A percentile compares a stretch with the other conserved stretches of the same genome.
These are phyloP conservation scores for Citrus australasica DNA, from an alignment of 345 rosid species.

Conservation along the genomic window DNA sequence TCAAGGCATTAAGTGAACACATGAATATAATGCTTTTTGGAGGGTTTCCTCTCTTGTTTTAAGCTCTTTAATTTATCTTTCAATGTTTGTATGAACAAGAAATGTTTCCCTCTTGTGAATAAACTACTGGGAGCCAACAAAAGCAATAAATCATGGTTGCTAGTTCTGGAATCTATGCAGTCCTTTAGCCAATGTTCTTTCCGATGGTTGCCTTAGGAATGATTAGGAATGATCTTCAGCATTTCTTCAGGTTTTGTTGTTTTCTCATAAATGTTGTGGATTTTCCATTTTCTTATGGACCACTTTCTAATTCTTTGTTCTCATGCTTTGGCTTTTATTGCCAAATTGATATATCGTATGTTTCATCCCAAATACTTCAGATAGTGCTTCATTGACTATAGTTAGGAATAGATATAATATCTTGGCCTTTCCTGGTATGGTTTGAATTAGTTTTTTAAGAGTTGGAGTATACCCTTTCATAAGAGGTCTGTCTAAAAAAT, in stretches of 20 bases:
- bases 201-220: background rate
- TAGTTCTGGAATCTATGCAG: background rate
- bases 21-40: background rate
- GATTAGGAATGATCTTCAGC: background rate
- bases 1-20: background rate
- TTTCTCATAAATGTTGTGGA: background rate
- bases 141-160: background rate
- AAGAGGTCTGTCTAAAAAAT: background rate
- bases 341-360: background rate
- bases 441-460: background rate
- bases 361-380: background rate
- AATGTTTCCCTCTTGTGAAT: background rate
- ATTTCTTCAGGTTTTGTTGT: background rate
- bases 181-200: background rate
- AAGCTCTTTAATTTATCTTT: background rate
- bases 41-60: background rate
- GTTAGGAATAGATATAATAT: background rate
- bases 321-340: background rate
- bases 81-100: background rate
- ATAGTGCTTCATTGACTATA: background rate
- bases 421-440: background rate
- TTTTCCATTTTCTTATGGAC: background rate
- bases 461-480: background rate
- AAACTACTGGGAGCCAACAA: background rate
- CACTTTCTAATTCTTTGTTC: background rate